Evolutionary conservation across 495 filamentous ascomycete genomes (phyloP).

Genomic region (Hypoxylon crocopeplum): DNA sequence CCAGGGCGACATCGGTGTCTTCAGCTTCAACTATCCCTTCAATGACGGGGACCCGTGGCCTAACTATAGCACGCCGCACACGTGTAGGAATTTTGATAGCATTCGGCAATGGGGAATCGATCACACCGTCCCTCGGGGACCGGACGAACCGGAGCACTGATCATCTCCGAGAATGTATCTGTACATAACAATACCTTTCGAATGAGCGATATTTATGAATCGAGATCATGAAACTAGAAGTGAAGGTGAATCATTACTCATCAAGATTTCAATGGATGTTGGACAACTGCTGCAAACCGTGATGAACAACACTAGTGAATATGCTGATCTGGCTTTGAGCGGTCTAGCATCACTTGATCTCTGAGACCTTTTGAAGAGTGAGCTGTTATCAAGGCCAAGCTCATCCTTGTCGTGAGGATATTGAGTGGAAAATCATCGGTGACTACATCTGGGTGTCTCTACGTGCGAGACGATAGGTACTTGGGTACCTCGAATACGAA

Average conservation of each 20-base stretch:
- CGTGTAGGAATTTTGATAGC: conserved; percentile 57
- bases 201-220: conserved; percentile 3
- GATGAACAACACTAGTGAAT: background rate
- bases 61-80: conserved; percentile 56
- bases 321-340: too few relatives aligned
- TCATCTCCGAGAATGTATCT: background rate
- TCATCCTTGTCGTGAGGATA: background rate
- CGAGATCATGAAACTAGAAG: background rate
- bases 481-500: conserved; percentile 29
- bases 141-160: conserved; percentile 38
- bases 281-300: conserved; percentile 12
- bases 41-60: conserved; percentile 54
- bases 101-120: conserved; percentile 58
- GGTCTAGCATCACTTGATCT: conserved; percentile 10
- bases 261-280: background rate
- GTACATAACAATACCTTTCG: conserved; percentile 4
- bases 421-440: too few relatives aligned
- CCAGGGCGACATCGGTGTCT: conserved; percentile 57
- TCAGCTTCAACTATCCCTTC: conserved; percentile 55
- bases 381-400: conserved; percentile 10
- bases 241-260: background rate
- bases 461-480: conserved; percentile 14
- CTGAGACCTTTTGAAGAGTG: conserved; percentile 7
- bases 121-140: conserved; percentile 52
- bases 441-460: conserved; percentile 2